Evolutionary conservation across 2,329 filamentous ascomycete genomes (phyloP), one percentile per base, ranked within the genome.

Genomic region (Neobulgaria alba): DNA sequence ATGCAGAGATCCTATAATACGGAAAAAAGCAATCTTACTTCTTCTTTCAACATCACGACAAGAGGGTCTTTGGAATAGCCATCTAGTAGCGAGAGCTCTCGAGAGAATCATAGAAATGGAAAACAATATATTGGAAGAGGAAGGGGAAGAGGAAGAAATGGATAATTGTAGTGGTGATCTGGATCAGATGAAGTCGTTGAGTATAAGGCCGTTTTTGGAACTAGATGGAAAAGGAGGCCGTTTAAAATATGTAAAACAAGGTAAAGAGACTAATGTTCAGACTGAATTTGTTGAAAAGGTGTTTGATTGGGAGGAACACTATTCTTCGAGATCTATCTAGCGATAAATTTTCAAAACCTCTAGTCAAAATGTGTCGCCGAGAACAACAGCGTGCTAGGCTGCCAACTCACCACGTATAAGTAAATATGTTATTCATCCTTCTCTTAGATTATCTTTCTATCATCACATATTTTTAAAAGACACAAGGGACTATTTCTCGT

Each of bases 21-120:
- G 79, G 10, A 66, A 74, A 16, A 71, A 72, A 16, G 77, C 77
- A 12, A 78, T 82, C 38, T 67, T 73, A 48, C 63, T 83, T 12
- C 60, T 82, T 34, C 63, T 66, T 35, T 74, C 69, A 49, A 75
- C 72, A 49, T 68, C 74, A 10, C 66, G 77, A 9, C 67, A 77
- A 36, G 79, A 83, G 58, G 77, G 75, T 19, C 76, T 82, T 65
- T 82, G 78, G 79, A 77, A 83, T 36, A 46, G 43, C n/a, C 1
- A 43, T 1, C 21, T 51, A 3, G 29, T 34, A 16, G 50, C 46
- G 9, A 46, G 38, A 14, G 43, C 33, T 16, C 37, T 44, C 9
- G 48, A 51, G 26, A 38, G 41, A n/a, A 33, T 44, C 17, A 42
- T 49, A 18, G 38, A 47, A 29, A 44, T 54, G 14, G 40, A 52